Evolutionary conservation across 805 yeast species (phyloP).

Genomic region (Ogataea kodamae): DNA sequence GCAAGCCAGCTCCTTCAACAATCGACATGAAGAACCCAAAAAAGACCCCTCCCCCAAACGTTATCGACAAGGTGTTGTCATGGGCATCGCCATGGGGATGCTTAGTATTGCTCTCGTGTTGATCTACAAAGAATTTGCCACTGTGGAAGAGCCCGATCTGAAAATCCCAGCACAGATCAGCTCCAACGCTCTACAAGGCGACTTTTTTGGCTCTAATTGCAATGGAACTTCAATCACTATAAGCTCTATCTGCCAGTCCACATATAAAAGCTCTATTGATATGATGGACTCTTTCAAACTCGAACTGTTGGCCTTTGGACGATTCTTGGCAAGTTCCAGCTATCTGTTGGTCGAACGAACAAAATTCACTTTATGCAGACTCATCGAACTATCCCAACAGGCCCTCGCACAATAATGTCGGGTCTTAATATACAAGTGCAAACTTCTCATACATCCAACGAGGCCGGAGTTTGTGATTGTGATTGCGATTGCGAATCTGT

Average conservation of each 20-base stretch:
- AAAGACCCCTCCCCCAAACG: conserved; percentile 8
- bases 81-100: conserved; percentile 31
- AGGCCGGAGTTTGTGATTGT: too few relatives aligned
- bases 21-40: conserved; percentile 1
- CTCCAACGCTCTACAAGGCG: too few relatives aligned
- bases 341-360: conserved; percentile 19
- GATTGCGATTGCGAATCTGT: too few relatives aligned
- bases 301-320: conserved; percentile 15
- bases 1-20: conserved; percentile 4
- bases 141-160: conserved; percentile 3
- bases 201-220: conserved; percentile 13
- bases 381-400: conserved; percentile 14
- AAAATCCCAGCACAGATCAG: too few relatives aligned
- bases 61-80: conserved; percentile 17
- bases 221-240: conserved; percentile 7
- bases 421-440: too few relatives aligned
- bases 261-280: conserved; percentile 9
- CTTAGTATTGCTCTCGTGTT: conserved; percentile 29
- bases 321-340: conserved; percentile 13
- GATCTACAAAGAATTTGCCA: conserved; percentile 24
- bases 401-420: conserved; percentile 2
- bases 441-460: too few relatives aligned
- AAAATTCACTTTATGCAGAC: conserved; percentile 20
- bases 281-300: conserved; percentile 5
- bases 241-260: conserved; percentile 6